phyloP scores from a whole-genome alignment of 2,329 filamentous ascomycete species.

The Cadophora malorum region DNA sequence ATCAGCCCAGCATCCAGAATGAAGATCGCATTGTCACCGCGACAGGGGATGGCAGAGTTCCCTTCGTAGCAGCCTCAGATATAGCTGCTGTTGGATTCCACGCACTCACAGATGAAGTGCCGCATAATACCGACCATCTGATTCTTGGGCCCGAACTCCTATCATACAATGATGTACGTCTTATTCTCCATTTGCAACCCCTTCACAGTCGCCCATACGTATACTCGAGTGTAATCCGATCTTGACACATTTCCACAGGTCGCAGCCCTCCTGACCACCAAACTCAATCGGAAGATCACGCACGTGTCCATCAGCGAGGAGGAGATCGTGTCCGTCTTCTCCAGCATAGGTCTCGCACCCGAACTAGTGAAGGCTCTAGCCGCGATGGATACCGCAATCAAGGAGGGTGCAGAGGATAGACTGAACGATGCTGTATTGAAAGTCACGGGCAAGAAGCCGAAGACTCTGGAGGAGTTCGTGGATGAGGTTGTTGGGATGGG shows the following conservation, averaged over 20 bases:
- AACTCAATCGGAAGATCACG: slow-evolving; percentile 30
- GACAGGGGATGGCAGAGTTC: slow-evolving; percentile 51
- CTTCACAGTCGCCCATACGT: no score
- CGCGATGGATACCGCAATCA: slow-evolving; percentile 34
- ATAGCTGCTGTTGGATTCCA: slow-evolving; percentile 53
- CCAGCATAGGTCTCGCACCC: slow-evolving; percentile 16
- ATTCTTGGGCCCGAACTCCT: slow-evolving; percentile 46
- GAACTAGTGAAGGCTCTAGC: slow-evolving; percentile 31
- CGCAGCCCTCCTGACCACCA: slow-evolving; percentile 28
- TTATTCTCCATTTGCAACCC: not conserved
- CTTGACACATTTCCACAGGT: slow-evolving; percentile 18
- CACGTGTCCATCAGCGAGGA: slow-evolving; percentile 34
- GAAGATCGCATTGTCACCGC: slow-evolving; percentile 53
- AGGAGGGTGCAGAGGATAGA: slow-evolving; percentile 32
- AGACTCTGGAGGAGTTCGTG: slow-evolving; percentile 32
- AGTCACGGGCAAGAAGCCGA: slow-evolving; percentile 32
- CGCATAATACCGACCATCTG: slow-evolving; percentile 51
- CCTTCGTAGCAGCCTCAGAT: slow-evolving; percentile 54
- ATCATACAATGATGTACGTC: slow-evolving; percentile 44
- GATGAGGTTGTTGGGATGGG: slow-evolving; percentile 26
- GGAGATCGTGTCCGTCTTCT: slow-evolving; percentile 17
- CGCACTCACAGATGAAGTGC: slow-evolving; percentile 48
- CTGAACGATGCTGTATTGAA: slow-evolving; percentile 30
- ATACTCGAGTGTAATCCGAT: not conserved
- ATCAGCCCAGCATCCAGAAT: slow-evolving; percentile 46